Evolutionary conservation across 345 rosid species (phyloP).

Genomic region (Orychophragmus violaceus): DNA sequence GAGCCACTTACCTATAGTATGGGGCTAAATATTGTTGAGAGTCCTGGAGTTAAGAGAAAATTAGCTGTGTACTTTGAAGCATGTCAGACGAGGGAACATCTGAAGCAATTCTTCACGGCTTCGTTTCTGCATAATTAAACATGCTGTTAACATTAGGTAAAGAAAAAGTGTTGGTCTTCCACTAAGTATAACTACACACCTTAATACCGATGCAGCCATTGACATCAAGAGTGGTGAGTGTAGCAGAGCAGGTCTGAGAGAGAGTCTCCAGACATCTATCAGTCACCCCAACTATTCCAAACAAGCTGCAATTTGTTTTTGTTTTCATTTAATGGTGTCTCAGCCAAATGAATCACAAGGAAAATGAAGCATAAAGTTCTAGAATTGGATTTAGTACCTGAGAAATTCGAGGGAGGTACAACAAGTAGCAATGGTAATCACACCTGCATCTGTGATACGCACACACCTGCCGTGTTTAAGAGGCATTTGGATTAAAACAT

Average conservation of each 20-base stretch:
- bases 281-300: slow-evolving; percentile 89
- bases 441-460: slow-evolving; percentile 66
- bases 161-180: neutral
- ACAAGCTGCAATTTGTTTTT: slow-evolving; percentile 56
- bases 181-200: slow-evolving; percentile 43
- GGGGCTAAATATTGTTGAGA: neutral
- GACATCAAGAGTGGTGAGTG: slow-evolving; percentile 78
- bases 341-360: slow-evolving; percentile 13
- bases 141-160: neutral
- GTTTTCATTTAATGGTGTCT: neutral
- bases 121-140: slow-evolving; percentile 42
- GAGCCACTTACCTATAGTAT: slow-evolving; percentile 11
- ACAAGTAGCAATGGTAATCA: slow-evolving; percentile 62
- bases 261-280: slow-evolving; percentile 70
- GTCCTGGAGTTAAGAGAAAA: neutral
- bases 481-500: neutral
- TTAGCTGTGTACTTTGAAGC: slow-evolving; percentile 94
- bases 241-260: slow-evolving; percentile 55
- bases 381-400: slow-evolving; percentile 39
- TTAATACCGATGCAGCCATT: slow-evolving; percentile 89
- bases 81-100: slow-evolving; percentile 59
- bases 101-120: slow-evolving; percentile 64
- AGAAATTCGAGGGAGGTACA: slow-evolving; percentile 73
- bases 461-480: slow-evolving; percentile 57
- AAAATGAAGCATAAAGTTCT: neutral